Conservation (phyloP, 352 stramenopile species). For the Phytophthora chlamydospora region DNA sequence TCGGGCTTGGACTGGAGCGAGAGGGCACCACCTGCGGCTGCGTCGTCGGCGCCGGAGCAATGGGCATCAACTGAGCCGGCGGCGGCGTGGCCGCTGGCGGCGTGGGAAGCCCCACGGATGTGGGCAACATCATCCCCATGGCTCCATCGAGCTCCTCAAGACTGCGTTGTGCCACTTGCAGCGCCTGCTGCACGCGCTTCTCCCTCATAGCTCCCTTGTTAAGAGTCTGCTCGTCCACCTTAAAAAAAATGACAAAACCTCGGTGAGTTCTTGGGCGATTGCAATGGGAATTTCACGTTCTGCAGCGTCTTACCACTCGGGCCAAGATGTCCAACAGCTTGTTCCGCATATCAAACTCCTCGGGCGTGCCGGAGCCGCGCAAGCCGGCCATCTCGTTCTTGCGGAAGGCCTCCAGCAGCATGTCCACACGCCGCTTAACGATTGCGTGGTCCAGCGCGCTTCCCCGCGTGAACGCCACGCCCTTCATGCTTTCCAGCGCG, state of each 20-base stretch:
- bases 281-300: neutral
- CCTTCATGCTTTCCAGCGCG: conserved; percentile 31
- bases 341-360: conserved; percentile 45
- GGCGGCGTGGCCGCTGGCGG: conserved; percentile 7
- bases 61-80: conserved; percentile 27
- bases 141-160: conserved; percentile 31
- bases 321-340: conserved; percentile 44
- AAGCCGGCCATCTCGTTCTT: conserved; percentile 45
- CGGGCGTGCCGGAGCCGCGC: conserved; percentile 38
- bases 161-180: conserved; percentile 32
- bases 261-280: conserved; percentile 3
- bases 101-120: conserved; percentile 6
- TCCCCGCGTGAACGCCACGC: conserved; percentile 25
- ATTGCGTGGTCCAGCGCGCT: conserved; percentile 41
- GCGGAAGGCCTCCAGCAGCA: conserved; percentile 44
- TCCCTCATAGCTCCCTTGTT: conserved; percentile 46
- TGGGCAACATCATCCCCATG: conserved; percentile 3
- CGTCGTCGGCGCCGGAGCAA: conserved; percentile 31
- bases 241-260: conserved; percentile 8
- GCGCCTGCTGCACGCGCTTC: conserved; percentile 39
- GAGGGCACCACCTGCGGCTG: neutral
- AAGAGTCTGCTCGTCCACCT: conserved; percentile 45
- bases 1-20: conserved; percentile 22
- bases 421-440: conserved; percentile 47
- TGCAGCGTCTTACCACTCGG: conserved; percentile 27